These are phyloP conservation scores for Zarea fungicola DNA, from an alignment of 2,329 filamentous ascomycete genomes.

Conservation along the genomic window DNA sequence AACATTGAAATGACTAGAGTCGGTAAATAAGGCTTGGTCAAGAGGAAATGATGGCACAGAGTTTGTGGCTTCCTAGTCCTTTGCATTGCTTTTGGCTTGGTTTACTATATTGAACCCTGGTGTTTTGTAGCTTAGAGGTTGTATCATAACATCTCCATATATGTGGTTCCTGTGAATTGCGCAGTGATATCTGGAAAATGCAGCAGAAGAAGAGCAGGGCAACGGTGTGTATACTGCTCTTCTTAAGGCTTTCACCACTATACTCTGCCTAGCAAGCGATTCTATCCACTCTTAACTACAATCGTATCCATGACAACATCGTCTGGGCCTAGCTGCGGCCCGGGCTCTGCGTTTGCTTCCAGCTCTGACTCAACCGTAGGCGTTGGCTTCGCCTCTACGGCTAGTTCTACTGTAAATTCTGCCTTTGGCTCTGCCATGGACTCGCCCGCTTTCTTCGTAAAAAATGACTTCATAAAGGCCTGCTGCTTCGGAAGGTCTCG, in stretches of 20 bases:
- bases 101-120: not conserved
- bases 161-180: not conserved
- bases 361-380: not conserved
- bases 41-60: too few species aligned
- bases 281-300: slow-evolving; percentile 15
- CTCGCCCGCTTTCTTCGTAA: slow-evolving; percentile 30
- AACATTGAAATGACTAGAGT: too few species aligned
- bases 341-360: not conserved
- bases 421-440: not conserved
- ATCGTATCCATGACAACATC: slow-evolving; percentile 17
- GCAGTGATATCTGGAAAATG: too few species aligned
- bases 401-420: not conserved
- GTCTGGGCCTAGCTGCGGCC: not conserved
- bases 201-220: too few species aligned
- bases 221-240: too few species aligned
- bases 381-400: not conserved
- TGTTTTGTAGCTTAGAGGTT: slow-evolving; percentile 31
- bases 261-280: not conserved
- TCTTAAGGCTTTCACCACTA: not conserved
- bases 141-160: slow-evolving; percentile 26
- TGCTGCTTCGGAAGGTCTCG: slow-evolving; percentile 38
- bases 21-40: too few species aligned
- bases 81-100: slow-evolving; percentile 10
- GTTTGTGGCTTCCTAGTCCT: slow-evolving; percentile 1
- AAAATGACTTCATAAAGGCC: slow-evolving; percentile 46